Percentiles rank a stretch among this genome's conserved stretches.
These are phyloP conservation scores for Jatropha curcas DNA, from an alignment of 345 rosid species.

Conservation along the genomic window DNA sequence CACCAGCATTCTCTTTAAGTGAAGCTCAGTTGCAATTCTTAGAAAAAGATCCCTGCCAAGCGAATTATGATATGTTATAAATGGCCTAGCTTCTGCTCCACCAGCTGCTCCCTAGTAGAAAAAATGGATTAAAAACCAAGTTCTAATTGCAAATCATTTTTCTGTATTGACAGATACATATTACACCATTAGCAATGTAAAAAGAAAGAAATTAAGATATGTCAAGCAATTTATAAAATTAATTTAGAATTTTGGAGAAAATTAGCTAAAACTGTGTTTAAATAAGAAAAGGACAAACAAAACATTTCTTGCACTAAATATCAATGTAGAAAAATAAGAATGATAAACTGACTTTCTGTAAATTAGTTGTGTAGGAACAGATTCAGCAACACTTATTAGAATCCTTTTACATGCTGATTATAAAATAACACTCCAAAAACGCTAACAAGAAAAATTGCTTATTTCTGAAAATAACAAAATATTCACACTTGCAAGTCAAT, in stretches of 20 bases:
- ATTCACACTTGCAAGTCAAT: background rate
- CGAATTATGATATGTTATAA: slow-evolving; percentile 89
- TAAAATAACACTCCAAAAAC: background rate
- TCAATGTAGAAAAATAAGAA: background rate
- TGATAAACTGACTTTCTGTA: background rate
- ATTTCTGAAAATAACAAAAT: background rate
- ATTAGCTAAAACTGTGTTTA: background rate
- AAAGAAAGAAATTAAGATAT: background rate
- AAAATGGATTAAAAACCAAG: slow-evolving; percentile 44
- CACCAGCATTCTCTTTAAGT: slow-evolving; percentile 95
- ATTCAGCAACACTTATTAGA: background rate
- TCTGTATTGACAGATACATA: background rate
- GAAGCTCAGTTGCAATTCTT: slow-evolving; percentile 97
- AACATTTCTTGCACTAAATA: no score
- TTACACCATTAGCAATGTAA: background rate
- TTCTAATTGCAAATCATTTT: slow-evolving; percentile 15
- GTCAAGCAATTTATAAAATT: background rate
- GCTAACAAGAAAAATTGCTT: background rate
- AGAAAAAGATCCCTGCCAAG: slow-evolving; percentile 89
- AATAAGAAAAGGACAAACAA: no score
- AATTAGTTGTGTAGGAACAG: background rate
- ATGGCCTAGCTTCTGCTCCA: slow-evolving; percentile 98
- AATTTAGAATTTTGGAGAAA: background rate
- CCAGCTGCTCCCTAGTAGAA: slow-evolving; percentile 94
- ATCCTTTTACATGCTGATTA: background rate